phyloP scores from a whole-genome alignment of 495 filamentous ascomycete species.

The Echria macrotheca region DNA sequence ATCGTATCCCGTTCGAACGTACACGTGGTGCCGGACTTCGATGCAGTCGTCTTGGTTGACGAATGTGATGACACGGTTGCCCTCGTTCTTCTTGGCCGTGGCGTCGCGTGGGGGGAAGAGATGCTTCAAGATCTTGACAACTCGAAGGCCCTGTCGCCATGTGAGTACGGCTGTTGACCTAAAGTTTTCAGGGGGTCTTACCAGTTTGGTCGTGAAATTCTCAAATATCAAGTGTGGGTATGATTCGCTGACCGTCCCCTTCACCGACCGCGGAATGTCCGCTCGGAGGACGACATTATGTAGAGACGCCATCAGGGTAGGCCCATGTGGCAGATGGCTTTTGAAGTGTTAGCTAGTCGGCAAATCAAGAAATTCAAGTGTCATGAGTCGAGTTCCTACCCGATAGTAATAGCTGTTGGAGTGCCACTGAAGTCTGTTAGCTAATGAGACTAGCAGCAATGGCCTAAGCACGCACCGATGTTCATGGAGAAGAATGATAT shows the following conservation, averaged over 20 bases:
- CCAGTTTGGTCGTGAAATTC: conserved; percentile 75
- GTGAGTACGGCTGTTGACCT: too few species aligned
- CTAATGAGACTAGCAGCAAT: too few species aligned
- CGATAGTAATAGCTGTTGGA: conserved; percentile 84
- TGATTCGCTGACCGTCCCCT: conserved; percentile 87
- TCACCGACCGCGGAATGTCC: conserved; percentile 81
- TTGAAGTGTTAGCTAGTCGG: neutral
- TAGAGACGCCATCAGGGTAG: conserved; percentile 83
- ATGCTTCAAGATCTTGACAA: conserved; percentile 90
- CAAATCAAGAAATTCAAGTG: neutral
- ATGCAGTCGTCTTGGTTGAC: conserved; percentile 92
- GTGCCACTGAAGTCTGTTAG: conserved; percentile 54
- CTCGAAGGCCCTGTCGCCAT: conserved; percentile 59
- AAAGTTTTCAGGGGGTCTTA: too few species aligned
- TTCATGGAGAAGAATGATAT: conserved; percentile 86
- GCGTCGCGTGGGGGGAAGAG: conserved; percentile 87
- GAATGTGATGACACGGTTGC: conserved; percentile 87
- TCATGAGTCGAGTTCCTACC: neutral
- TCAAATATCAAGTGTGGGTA: conserved; percentile 97
- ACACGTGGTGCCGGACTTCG: conserved; percentile 55
- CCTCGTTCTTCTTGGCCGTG: conserved; percentile 62
- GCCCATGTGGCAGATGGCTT: conserved; percentile 89
- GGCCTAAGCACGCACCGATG: conserved; percentile 47
- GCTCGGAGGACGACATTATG: conserved; percentile 93
- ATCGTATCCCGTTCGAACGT: conserved; percentile 69